A percentile compares a stretch with the other conserved stretches of the same genome.
Conservation (phyloP, 106 monocot genomes). For the Cymbidium sinense region DNA sequence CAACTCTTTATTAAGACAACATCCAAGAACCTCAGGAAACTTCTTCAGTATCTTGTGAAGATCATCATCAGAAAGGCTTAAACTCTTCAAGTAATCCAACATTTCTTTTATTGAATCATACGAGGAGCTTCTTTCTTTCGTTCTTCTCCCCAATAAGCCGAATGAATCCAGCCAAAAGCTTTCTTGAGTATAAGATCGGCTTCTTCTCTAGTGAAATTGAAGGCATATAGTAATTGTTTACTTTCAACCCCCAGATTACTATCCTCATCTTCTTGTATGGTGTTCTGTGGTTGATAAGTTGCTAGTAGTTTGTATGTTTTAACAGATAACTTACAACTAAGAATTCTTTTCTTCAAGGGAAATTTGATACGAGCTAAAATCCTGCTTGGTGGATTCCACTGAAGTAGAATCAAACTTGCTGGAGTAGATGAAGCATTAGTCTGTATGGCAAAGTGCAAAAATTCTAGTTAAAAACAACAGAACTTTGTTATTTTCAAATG, state of each 20-base stretch:
- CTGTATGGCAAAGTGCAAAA: slow-evolving; percentile 20
- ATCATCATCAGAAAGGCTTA: slow-evolving; percentile 76
- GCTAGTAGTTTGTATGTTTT: slow-evolving; percentile 24
- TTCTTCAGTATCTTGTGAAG: slow-evolving; percentile 83
- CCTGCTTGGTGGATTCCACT: slow-evolving; percentile 10
- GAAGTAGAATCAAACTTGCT: slow-evolving; percentile 9
- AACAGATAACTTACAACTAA: neutral
- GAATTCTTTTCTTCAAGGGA: neutral
- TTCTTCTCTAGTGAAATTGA: slow-evolving; percentile 51
- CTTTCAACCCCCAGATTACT: slow-evolving; percentile 52
- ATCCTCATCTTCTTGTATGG: slow-evolving; percentile 36
- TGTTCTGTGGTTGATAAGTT: slow-evolving; percentile 22
- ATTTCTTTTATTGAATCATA: slow-evolving; percentile 25
- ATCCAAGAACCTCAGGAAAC: slow-evolving; percentile 90
- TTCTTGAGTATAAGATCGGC: slow-evolving; percentile 62
- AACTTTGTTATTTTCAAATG: neutral
- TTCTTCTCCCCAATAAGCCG: slow-evolving; percentile 97
- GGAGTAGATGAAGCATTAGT: slow-evolving; percentile 18
- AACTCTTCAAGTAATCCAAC: slow-evolving; percentile 48
- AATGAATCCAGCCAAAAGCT: slow-evolving; percentile 80
- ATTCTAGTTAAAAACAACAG: neutral
- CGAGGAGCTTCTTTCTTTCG: slow-evolving; percentile 44
- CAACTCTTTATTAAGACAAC: slow-evolving; percentile 56
- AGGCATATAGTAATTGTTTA: slow-evolving; percentile 36
- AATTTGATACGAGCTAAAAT: neutral